Conservation (phyloP, 1,139 yeast genomes). For the Pichia sp. region DNA sequence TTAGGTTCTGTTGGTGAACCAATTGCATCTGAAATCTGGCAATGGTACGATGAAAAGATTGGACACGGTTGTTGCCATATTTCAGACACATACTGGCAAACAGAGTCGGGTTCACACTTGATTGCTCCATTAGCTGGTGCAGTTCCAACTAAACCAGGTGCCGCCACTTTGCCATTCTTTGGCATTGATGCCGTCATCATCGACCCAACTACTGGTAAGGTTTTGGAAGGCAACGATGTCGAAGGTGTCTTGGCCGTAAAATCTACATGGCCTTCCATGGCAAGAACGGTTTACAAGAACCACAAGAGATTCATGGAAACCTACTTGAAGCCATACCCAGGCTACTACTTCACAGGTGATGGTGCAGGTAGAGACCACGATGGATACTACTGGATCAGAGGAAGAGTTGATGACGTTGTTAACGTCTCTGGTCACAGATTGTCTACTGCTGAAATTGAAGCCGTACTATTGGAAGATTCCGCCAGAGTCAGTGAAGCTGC, state of each 20-base stretch:
- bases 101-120: constrained; percentile 95
- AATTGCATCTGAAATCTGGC: constrained; percentile 97
- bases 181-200: constrained; percentile 88
- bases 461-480: constrained; percentile 76
- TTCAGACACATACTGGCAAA: constrained; percentile 98
- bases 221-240: constrained; percentile 81
- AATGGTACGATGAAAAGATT: constrained; percentile 91
- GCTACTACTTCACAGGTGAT: constrained; percentile 96
- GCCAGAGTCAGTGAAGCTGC: constrained; percentile 83
- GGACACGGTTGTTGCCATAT: constrained; percentile 86
- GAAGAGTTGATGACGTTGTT: constrained; percentile 98
- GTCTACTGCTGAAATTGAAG: constrained; percentile 96
- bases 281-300: constrained; percentile 91
- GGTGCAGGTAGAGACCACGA: constrained; percentile 98
- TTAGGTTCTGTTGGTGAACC: constrained; percentile 99
- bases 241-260: constrained; percentile 94
- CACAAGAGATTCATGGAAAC: constrained; percentile 90
- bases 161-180: constrained; percentile 93
- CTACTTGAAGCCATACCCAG: constrained; percentile 92
- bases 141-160: constrained; percentile 94
- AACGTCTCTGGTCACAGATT: constrained; percentile 97
- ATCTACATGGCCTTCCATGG: constrained; percentile 96
- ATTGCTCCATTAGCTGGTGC: constrained; percentile 95
- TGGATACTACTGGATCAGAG: constrained; percentile 97
- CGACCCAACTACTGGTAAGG: constrained; percentile 87